Evolutionary conservation across 257 asterid genomes (phyloP).

Genomic region (Scutellaria baicalensis): DNA sequence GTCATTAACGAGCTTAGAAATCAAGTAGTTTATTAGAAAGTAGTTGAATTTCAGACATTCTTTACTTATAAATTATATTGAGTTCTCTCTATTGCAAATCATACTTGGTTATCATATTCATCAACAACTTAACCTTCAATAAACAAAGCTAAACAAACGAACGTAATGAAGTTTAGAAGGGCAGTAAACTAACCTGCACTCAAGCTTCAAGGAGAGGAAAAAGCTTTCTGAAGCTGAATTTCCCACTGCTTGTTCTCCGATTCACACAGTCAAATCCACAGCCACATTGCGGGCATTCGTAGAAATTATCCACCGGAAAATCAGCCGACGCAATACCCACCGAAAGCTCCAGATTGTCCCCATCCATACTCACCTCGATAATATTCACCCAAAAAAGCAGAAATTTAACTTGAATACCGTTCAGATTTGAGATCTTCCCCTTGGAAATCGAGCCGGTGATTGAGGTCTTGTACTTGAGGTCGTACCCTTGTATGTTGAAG

Average conservation of each 20-base stretch:
- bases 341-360: constrained; percentile 42
- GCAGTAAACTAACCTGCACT: not conserved
- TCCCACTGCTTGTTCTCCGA: not conserved
- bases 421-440: constrained; percentile 28
- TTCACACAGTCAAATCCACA: constrained; percentile 51
- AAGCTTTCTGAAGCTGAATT: constrained; percentile 2
- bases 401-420: constrained; percentile 64
- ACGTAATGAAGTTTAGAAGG: not conserved
- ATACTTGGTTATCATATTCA: not conserved
- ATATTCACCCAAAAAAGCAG: constrained; percentile 59
- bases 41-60: too few relatives aligned
- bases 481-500: constrained; percentile 51
- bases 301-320: constrained; percentile 44
- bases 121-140: not conserved
- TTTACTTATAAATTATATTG: too few relatives aligned
- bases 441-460: constrained; percentile 51
- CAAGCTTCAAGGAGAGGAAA: constrained; percentile 9
- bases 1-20: too few relatives aligned
- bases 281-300: constrained; percentile 76
- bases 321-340: constrained; percentile 64
- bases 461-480: constrained; percentile 48
- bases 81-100: too few relatives aligned
- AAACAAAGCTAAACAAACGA: not conserved
- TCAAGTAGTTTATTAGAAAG: too few relatives aligned
- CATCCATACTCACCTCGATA: constrained; percentile 40